Evolutionary conservation across 2,329 filamentous ascomycete genomes (phyloP), one percentile per base, ranked within the genome.

Genomic region (Lasiodiplodia sp.): DNA sequence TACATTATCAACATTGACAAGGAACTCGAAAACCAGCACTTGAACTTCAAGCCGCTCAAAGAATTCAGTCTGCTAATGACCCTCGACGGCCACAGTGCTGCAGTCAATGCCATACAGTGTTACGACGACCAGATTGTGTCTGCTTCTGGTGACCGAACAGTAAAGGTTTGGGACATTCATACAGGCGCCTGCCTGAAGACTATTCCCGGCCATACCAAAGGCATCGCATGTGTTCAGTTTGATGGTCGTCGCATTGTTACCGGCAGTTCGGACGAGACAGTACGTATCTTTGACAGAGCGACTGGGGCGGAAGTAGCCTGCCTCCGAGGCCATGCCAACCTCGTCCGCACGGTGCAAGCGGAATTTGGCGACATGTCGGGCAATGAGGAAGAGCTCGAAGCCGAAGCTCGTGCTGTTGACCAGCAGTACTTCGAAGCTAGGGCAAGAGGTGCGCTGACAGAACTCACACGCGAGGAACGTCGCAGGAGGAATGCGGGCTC

Each of bases 141-240:
- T 2, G 96, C 95, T 11, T 97, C 94, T 66, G 96, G 96, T 21
- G 96, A 99, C 78, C 90, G 96, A 47, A 89, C 92, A 71, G 94
- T 99, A 81, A 97, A 97, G 79, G 87, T 97, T 23, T 99, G 96
- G 96, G 91, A 96, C 78, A 92, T 97, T 83, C 91, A 91, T 21
- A 92, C 89, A 8, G 92, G 93, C 68, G 83, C 87, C 53, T 95
- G 92, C 78, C 86, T 87, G 55, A 89, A 92, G 74, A 97, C 92
- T 0, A 89, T 97, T 40, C 85, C 92, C 49, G 96, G 95, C 1
- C 96, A 99, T 75, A 89, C 88, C 71, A 99, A 99, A 78, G 96
- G 96, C 38, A 98, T 99, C 74, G 96, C 96, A 2, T 99, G 96
- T 78, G 94, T 99, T 18, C 95, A 99, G 79, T 98, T 96, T 76